phyloP scores from a whole-genome alignment of 495 filamentous ascomycete species.

The Penicillium cinerascens region DNA sequence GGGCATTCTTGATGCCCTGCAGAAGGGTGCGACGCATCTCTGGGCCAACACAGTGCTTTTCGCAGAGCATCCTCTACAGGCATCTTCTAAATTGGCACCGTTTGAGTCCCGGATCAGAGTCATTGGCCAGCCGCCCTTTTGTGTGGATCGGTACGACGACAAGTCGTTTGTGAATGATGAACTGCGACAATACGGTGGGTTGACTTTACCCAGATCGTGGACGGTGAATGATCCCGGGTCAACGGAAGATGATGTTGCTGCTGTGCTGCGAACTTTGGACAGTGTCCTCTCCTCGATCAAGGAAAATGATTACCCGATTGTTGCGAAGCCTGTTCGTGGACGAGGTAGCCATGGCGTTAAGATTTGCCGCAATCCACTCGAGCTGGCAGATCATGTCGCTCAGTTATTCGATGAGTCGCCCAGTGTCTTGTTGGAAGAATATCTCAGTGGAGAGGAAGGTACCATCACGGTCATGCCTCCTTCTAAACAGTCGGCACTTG shows the following conservation, averaged over 20 bases:
- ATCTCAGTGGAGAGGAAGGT: conserved; percentile 33
- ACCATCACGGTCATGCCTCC: conserved; percentile 40
- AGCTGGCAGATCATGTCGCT: conserved; percentile 19
- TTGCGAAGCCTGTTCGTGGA: conserved; percentile 28
- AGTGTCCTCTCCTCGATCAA: conserved; percentile 1
- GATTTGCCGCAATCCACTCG: conserved; percentile 20
- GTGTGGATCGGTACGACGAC: conserved; percentile 35
- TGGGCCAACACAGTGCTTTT: conserved; percentile 40
- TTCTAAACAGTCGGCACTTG: neutral
- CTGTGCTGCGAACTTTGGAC: neutral
- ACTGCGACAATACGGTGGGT: conserved; percentile 13
- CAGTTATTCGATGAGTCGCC: conserved; percentile 24
- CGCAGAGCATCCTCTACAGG: conserved; percentile 30
- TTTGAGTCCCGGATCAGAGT: conserved; percentile 19
- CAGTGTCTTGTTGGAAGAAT: conserved; percentile 31
- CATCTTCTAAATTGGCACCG: conserved; percentile 12
- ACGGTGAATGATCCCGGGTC: conserved; percentile 7
- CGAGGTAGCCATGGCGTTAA: conserved; percentile 31
- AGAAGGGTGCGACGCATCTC: conserved; percentile 30
- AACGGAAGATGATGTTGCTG: neutral
- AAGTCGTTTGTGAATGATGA: conserved; percentile 33
- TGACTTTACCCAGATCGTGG: conserved; percentile 21
- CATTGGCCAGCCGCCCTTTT: conserved; percentile 29
- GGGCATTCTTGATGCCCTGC: conserved; percentile 23
- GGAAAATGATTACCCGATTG: conserved; percentile 21